These are phyloP conservation scores for Stygiomarasmius scandens DNA, from an alignment of 1,284 basidiomycete genomes.

Conservation along the genomic window DNA sequence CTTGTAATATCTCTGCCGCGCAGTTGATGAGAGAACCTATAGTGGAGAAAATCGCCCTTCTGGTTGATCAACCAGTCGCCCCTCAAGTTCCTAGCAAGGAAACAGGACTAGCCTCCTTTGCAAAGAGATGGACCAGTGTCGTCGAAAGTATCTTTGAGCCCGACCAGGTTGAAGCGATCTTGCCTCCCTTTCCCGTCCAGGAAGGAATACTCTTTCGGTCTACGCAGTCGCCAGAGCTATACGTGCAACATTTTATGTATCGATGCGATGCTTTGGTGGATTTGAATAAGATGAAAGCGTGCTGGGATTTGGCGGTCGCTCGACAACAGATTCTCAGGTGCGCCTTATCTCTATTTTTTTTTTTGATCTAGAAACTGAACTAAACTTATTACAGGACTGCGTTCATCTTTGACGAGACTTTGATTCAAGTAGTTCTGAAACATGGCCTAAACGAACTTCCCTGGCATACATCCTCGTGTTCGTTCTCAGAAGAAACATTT, in stretches of 20 bases:
- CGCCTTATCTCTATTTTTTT: slow-evolving; percentile 17
- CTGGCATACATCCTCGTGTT: slow-evolving; percentile 27
- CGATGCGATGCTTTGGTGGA: slow-evolving; percentile 27
- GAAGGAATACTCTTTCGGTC: slow-evolving; percentile 52
- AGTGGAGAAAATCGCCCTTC: slow-evolving; percentile 34
- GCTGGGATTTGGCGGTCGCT: slow-evolving; percentile 38
- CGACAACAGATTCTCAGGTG: slow-evolving; percentile 46
- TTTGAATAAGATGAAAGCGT: slow-evolving; percentile 28
- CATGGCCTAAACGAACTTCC: slow-evolving; percentile 24
- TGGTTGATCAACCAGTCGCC: slow-evolving; percentile 20
- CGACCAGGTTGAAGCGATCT: slow-evolving; percentile 33
- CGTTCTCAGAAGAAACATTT: slow-evolving; percentile 25
- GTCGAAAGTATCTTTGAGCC: slow-evolving; percentile 27
- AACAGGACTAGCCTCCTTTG: slow-evolving; percentile 25
- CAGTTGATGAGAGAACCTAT: slow-evolving; percentile 44
- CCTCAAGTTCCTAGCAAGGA: slow-evolving; percentile 17
- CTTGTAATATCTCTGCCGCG: slow-evolving; percentile 34
- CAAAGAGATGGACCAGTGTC: slow-evolving; percentile 29
- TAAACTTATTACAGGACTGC: slow-evolving; percentile 37
- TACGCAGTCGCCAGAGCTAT: slow-evolving; percentile 38
- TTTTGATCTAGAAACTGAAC: not conserved
- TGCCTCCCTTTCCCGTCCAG: slow-evolving; percentile 52
- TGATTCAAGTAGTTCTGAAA: slow-evolving; percentile 45
- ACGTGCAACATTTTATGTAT: slow-evolving; percentile 51
- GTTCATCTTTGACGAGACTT: slow-evolving; percentile 42